A percentile compares a stretch with the other conserved stretches of the same genome.
These are phyloP conservation scores for Torulaspora delbrueckii DNA, from an alignment of 805 yeast genomes.

Conservation along the genomic window DNA sequence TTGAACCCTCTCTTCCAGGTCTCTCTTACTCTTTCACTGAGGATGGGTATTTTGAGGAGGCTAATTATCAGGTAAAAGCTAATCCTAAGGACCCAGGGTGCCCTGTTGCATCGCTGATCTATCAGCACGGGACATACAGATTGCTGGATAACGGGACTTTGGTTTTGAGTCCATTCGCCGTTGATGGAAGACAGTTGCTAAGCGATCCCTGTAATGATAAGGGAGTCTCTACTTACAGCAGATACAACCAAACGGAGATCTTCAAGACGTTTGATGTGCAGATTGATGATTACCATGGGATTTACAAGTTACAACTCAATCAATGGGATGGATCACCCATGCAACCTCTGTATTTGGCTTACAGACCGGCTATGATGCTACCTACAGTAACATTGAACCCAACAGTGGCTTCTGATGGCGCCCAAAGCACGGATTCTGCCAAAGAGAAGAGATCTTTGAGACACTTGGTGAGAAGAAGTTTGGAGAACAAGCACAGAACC, in stretches of 20 bases:
- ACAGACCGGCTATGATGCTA: constrained; percentile 92
- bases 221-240: constrained; percentile 56
- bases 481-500: constrained; percentile 77
- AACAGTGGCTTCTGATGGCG: constrained; percentile 36
- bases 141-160: constrained; percentile 62
- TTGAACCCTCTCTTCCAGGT: constrained; percentile 96
- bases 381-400: constrained; percentile 93
- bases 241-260: constrained; percentile 65
- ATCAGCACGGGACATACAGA: constrained; percentile 83
- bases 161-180: constrained; percentile 63
- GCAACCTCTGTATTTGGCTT: constrained; percentile 88
- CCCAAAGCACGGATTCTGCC: constrained; percentile 29
- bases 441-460: constrained; percentile 37
- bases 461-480: constrained; percentile 56
- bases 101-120: constrained; percentile 74
- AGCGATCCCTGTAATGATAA: constrained; percentile 78
- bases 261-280: constrained; percentile 54
- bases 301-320: constrained; percentile 66
- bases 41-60: constrained; percentile 90
- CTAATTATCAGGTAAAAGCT: constrained; percentile 71
- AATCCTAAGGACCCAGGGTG: constrained; percentile 73
- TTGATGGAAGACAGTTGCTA: constrained; percentile 89
- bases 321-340: constrained; percentile 73
- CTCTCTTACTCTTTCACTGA: constrained; percentile 86
- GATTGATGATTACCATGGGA: constrained; percentile 79